These are phyloP conservation scores for Amphibolis antarctica DNA, from an alignment of 106 monocot species.

Conservation along the genomic window DNA sequence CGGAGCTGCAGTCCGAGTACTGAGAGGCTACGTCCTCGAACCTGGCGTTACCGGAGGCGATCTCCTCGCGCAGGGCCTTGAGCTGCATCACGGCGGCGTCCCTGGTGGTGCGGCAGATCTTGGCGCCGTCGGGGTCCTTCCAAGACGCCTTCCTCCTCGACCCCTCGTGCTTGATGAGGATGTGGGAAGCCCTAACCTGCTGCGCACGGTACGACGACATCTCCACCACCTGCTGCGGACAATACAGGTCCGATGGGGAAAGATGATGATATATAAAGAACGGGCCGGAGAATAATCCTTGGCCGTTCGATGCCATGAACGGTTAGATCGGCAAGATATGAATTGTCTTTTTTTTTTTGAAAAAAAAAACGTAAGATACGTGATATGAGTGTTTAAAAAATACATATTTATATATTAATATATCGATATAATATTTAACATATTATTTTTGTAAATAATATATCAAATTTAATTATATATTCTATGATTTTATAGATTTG, in stretches of 20 bases:
- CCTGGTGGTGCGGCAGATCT: constrained; percentile 49
- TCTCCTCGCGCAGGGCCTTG: constrained; percentile 33
- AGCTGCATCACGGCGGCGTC: constrained; percentile 46
- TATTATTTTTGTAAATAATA: too few relatives aligned
- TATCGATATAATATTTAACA: too few relatives aligned
- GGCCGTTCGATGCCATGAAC: too few relatives aligned
- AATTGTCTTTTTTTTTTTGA: too few relatives aligned
- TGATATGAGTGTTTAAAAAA: too few relatives aligned
- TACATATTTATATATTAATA: too few relatives aligned
- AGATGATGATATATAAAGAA: not conserved
- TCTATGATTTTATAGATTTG: too few relatives aligned
- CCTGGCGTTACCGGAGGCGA: constrained; percentile 39
- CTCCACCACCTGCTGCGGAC: too few relatives aligned
- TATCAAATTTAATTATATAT: too few relatives aligned
- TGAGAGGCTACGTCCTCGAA: constrained; percentile 62
- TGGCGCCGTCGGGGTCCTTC: constrained; percentile 76
- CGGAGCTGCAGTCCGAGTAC: constrained; percentile 81
- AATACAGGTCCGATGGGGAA: not conserved
- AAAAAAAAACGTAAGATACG: too few relatives aligned
- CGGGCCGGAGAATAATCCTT: too few relatives aligned
- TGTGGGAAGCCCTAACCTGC: constrained; percentile 75
- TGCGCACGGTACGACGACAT: constrained; percentile 3
- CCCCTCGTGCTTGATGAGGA: constrained; percentile 94
- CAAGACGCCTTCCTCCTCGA: constrained; percentile 90
- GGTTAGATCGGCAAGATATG: too few relatives aligned